phyloP scores from a whole-genome alignment of 768 basidiomycete species.

The Leccinellum albellum region DNA sequence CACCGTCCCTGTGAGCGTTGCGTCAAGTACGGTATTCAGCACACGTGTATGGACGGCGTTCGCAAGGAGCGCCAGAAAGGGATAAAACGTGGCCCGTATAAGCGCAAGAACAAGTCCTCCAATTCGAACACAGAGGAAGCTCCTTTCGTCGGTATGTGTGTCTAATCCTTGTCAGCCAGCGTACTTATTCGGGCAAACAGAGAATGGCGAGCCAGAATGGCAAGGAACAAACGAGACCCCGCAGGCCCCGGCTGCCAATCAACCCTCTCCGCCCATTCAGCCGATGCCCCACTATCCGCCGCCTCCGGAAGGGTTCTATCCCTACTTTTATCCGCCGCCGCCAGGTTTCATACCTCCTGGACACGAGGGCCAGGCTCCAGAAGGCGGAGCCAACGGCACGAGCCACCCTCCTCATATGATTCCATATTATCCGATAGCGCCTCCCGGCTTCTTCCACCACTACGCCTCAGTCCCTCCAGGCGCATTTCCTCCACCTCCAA shows the following conservation, averaged over 20 bases:
- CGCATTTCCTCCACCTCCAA: constrained; percentile 30
- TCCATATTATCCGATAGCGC: constrained; percentile 36
- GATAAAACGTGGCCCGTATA: constrained; percentile 56
- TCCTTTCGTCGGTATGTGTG: constrained; percentile 20
- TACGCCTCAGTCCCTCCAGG: constrained; percentile 30
- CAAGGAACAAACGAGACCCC: constrained; percentile 22
- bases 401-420: constrained; percentile 30
- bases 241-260: constrained; percentile 10
- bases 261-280: constrained; percentile 27
- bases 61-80: constrained; percentile 65
- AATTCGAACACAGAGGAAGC: constrained; percentile 21
- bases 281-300: constrained; percentile 31
- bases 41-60: constrained; percentile 55
- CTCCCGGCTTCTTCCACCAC: constrained; percentile 39
- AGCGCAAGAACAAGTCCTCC: constrained; percentile 42
- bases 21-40: constrained; percentile 56
- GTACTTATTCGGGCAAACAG: constrained; percentile 14
- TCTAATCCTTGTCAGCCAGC: constrained; percentile 2
- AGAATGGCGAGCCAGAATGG: constrained; percentile 34
- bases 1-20: constrained; percentile 62
- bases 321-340: constrained; percentile 40
- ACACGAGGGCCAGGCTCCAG: constrained; percentile 35
- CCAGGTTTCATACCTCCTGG: constrained; percentile 39
- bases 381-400: constrained; percentile 30
- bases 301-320: constrained; percentile 42